Evolutionary conservation across 495 filamentous ascomycete species (phyloP).

Genomic region (Umbilicaria muhlenbergii): DNA sequence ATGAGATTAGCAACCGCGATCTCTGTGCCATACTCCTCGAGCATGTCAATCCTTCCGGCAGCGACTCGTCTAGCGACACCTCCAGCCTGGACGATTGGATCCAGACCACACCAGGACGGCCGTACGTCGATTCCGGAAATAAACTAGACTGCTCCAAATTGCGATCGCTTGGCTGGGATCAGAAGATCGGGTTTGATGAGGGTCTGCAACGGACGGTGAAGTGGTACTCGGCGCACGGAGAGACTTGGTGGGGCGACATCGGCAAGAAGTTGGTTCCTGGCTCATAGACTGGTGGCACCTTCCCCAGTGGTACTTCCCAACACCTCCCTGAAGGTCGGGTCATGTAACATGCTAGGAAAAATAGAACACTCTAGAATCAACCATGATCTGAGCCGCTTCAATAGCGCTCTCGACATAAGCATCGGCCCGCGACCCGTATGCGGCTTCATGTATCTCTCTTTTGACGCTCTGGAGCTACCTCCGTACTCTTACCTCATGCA

Average conservation of each 20-base stretch:
- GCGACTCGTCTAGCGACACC: slow-evolving; percentile 13
- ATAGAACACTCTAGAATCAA: too few relatives aligned
- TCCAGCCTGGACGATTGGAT: slow-evolving; percentile 35
- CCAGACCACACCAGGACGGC: slow-evolving; percentile 50
- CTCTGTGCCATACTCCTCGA: slow-evolving; percentile 42
- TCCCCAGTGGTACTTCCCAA: too few relatives aligned
- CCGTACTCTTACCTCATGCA: too few relatives aligned
- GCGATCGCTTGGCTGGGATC: slow-evolving; percentile 47
- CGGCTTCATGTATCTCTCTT: too few relatives aligned
- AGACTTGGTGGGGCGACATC: slow-evolving; percentile 44
- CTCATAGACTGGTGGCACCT: too few relatives aligned
- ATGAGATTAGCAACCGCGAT: slow-evolving; percentile 48
- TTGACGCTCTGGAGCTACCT: too few relatives aligned
- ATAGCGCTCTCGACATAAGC: too few relatives aligned
- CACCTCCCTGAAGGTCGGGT: too few relatives aligned
- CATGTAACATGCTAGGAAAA: too few relatives aligned
- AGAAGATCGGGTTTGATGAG: slow-evolving; percentile 41
- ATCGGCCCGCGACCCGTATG: too few relatives aligned
- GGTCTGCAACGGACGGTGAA: slow-evolving; percentile 50
- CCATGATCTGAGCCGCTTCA: too few relatives aligned
- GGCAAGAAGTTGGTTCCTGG: background rate
- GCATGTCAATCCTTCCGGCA: slow-evolving; percentile 10
- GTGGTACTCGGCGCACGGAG: slow-evolving; percentile 50
- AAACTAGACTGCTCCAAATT: slow-evolving; percentile 54
- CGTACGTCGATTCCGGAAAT: slow-evolving; percentile 59